A percentile compares a stretch with the other conserved stretches of the same genome.
Evolutionary conservation across 2,329 filamentous ascomycete genomes (phyloP).

Genomic region (Calonectria pauciramosa): DNA sequence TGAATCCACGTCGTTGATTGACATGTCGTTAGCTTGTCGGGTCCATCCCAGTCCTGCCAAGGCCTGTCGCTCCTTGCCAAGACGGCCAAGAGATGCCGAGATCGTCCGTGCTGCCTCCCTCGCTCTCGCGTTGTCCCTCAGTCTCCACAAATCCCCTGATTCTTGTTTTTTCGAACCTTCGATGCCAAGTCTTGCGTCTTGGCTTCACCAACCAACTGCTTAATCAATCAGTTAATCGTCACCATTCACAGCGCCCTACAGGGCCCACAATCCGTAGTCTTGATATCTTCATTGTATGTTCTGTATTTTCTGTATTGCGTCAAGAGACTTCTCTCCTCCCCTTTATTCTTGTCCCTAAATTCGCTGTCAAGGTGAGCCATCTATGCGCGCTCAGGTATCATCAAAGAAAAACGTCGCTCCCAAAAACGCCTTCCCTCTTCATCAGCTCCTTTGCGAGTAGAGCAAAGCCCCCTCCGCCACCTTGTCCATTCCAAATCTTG

Average conservation of each 20-base stretch:
- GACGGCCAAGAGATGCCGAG: constrained; percentile 43
- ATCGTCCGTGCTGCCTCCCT: constrained; percentile 27
- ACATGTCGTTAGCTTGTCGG: constrained; percentile 6
- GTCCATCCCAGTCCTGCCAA: neutral
- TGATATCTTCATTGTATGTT: neutral
- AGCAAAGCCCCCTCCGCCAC: constrained; percentile 7
- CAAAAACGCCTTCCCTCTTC: constrained; percentile 38
- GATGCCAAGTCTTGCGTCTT: neutral
- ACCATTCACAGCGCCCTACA: neutral
- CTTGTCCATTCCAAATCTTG: neutral
- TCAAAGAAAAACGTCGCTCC: constrained; percentile 37
- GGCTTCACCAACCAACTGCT: neutral
- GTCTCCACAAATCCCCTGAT: neutral
- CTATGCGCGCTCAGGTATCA: constrained; percentile 46
- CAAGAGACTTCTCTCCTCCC: neutral
- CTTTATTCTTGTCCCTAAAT: constrained; percentile 7
- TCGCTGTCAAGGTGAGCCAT: constrained; percentile 36
- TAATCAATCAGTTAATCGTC: neutral
- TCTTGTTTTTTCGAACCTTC: constrained; percentile 3
- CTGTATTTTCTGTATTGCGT: neutral
- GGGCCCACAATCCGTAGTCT: neutral
- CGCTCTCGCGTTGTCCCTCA: neutral
- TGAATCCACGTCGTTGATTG: neutral
- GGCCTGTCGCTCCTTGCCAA: constrained; percentile 33
- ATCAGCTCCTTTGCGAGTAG: constrained; percentile 15